Base-by-base conservation (phyloP, 228 moss, liverwort and hornwort genomes). In the Sphagnum magellanicum region DNA sequence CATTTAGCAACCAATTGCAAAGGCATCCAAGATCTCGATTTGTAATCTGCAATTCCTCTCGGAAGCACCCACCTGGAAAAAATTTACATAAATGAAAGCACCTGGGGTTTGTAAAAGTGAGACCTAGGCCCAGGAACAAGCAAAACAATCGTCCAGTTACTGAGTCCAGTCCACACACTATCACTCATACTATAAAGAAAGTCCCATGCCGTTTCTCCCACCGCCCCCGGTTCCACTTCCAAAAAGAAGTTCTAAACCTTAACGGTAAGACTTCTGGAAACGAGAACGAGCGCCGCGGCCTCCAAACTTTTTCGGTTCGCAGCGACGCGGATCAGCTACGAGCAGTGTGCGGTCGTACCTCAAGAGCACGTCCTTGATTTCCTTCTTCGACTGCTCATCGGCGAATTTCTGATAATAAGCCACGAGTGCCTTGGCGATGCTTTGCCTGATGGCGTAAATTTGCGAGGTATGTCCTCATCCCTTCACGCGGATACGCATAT, bases 261-360 rank as follows among this genome's bases (percentile, higher is more conserved):
- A 74, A 74, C 74, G 74, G 68, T 74, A 74, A 63, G 74, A 74
- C 63, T 74, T 74, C 68, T 74, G 74, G 68, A 74, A 74, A 61
- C 74, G 67, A 46, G 74, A 61, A 63, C 74, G 74, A 47, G 74
- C 74, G 62, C 74, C 74, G 49, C 74, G 74, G 15, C 74, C 74
- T 68, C 74, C 74, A 57, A 74, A 74, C 61, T 74, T 74, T 62
- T 74, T 74, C 17, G 74, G 74, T 68, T 74, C 74, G 52, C 74
- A 74, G 1, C 68, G 74, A 51, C 74, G 67, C 32, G 74, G 74
- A 53, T 74, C 74, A 12, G 74, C 74, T 5, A 74, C 74, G 7
- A 74, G 68, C 10, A 74, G 61, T n/a, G 74, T 74, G 8, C 74
- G 52, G 62, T 74, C 74, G 49, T 74, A 74, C 32, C 74, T 66